phyloP scores from a whole-genome alignment of 2,329 filamentous ascomycete genomes.

The Pseudogymnoascus sp. region DNA sequence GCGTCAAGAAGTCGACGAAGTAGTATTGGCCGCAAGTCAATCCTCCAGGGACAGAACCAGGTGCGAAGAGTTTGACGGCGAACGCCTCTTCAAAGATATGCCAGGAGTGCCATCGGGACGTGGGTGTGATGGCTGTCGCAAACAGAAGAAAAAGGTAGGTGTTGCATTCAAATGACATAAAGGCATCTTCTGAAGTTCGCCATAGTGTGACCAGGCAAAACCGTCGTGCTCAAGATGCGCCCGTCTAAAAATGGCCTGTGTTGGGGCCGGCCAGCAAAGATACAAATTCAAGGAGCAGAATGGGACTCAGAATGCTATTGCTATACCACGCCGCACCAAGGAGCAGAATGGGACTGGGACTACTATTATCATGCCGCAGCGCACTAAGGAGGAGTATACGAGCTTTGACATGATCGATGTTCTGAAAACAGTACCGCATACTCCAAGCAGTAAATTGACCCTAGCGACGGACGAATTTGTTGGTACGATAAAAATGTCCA shows the following conservation, averaged over 20 bases:
- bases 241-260: constrained; percentile 37
- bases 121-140: constrained; percentile 44
- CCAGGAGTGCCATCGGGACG: constrained; percentile 44
- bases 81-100: constrained; percentile 30
- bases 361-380: constrained; percentile 1
- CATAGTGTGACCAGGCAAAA: constrained; percentile 15
- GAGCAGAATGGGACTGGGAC: background rate
- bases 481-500: constrained; percentile 31
- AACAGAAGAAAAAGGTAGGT: constrained; percentile 46
- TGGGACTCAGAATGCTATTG: background rate
- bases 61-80: background rate
- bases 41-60: background rate
- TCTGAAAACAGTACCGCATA: background rate
- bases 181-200: background rate
- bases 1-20: background rate
- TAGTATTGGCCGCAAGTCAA: background rate
- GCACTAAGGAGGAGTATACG: background rate
- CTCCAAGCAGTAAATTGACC: constrained; percentile 15
- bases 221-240: constrained; percentile 40
- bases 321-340: constrained; percentile 4
- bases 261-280: constrained; percentile 39
- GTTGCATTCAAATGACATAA: background rate
- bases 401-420: background rate
- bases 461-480: constrained; percentile 29
- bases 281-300: constrained; percentile 40